Base-by-base conservation (phyloP, 1,284 basidiomycete species). In the Tylopilus sp. region DNA sequence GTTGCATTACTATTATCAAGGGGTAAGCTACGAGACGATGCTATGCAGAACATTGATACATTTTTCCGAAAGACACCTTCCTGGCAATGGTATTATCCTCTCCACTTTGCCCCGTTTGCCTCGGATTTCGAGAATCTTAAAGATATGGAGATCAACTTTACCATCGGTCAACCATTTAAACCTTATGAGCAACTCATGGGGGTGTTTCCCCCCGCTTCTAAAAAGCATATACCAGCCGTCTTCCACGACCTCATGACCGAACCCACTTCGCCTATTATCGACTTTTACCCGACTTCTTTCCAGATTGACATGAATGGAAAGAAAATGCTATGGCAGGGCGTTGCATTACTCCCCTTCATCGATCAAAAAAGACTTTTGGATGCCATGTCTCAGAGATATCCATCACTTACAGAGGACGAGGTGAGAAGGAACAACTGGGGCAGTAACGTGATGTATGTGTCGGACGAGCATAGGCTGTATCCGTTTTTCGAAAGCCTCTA, bases 241-340 rank as follows among this genome's bases (percentile, higher is more conserved):
- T 95, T 97, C 75, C 96, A 97, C 42, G 68, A 74, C 6, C 79
- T 99, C 37, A 99, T 99, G 97, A 84, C 77, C 5, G 80, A 90
- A 3, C 78, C 85, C 43, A 82, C 89, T 34, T 98, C 95, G 0
- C 91, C 93, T 2, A 97, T 98, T 66, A 83, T 93, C 56, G 97
- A 99, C 65, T 99, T 98, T 72, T 98, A 98, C 69, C 97, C 97
- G 0, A 63, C 77, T 6, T 83, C 88, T 16, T 99, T 99, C 68
- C 82, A 95, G 59, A 89, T 99, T 62, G 97, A 99, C 69, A 99
- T 99, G 97, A 99, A 99, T 65, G 97, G 97, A 54, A 99, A 99
- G 73, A 93, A 92, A 72, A 98, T 99, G 95, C 79, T 90, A 2
- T 99, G 97, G 97, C 97, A 99, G 70, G 97, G 97, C 49, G 93